A percentile compares a stretch with the other conserved stretches of the same genome.
Evolutionary conservation across 2,329 filamentous ascomycete genomes (phyloP).

Genomic region (Monosporascus sp.): DNA sequence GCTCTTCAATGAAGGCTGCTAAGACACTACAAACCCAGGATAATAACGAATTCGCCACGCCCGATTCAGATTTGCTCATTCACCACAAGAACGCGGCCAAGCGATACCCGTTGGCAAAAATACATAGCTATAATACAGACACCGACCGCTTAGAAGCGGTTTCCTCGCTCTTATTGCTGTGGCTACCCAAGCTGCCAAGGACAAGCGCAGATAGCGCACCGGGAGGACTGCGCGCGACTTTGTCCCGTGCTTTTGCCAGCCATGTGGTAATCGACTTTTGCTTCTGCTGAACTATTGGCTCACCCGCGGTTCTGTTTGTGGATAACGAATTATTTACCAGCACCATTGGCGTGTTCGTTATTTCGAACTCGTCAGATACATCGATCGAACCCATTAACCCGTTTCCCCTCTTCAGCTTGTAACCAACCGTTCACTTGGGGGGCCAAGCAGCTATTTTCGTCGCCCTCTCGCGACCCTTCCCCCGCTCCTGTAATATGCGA

Average conservation of each 20-base stretch:
- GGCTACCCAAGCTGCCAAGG: background rate
- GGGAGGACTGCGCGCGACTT: constrained; percentile 7
- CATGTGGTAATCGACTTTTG: constrained; percentile 14
- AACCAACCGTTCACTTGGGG: background rate
- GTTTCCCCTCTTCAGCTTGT: background rate
- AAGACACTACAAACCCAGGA: constrained; percentile 6
- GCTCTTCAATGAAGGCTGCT: constrained; percentile 10
- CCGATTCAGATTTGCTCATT: background rate
- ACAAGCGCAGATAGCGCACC: background rate
- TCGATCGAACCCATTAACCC: background rate
- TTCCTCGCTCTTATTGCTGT: no score
- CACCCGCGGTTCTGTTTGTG: background rate
- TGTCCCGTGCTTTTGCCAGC: constrained; percentile 11
- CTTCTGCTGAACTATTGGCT: constrained; percentile 12
- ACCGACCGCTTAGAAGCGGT: background rate
- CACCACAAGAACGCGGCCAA: background rate
- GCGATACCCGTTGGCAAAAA: background rate
- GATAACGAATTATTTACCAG: background rate
- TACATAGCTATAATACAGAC: background rate
- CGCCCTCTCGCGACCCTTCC: background rate
- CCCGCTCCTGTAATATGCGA: background rate
- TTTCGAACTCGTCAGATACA: background rate
- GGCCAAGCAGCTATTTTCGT: background rate
- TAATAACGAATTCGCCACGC: background rate
- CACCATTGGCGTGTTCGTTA: background rate